These are phyloP conservation scores for Scleromitrula shiraiana DNA, from an alignment of 2,329 filamentous ascomycete genomes.

Conservation along the genomic window DNA sequence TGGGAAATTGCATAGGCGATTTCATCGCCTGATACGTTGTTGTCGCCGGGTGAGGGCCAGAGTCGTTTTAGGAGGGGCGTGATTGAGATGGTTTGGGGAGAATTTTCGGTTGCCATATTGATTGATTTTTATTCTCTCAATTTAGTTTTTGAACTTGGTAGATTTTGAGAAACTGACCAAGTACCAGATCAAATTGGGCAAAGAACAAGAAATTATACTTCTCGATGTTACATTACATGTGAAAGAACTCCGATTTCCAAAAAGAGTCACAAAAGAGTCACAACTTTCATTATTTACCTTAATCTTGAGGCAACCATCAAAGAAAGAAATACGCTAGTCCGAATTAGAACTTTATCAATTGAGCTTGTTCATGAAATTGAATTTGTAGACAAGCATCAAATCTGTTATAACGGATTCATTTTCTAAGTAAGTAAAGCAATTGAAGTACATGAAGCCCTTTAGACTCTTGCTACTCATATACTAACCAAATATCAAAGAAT, in stretches of 20 bases:
- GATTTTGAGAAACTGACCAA: too few relatives aligned
- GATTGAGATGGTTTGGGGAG: constrained; percentile 37
- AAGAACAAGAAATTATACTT: not conserved
- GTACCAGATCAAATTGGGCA: not conserved
- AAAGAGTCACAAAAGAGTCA: constrained; percentile 8
- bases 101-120: constrained; percentile 21
- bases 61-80: constrained; percentile 66
- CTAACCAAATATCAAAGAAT: constrained; percentile 31
- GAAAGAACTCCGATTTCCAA: too few relatives aligned
- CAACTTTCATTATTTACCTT: not conserved
- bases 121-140: not conserved
- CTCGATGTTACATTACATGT: not conserved
- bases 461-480: constrained; percentile 4
- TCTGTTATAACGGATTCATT: constrained; percentile 5
- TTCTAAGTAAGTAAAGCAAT: constrained; percentile 11
- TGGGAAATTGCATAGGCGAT: constrained; percentile 85
- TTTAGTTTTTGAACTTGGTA: too few relatives aligned
- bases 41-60: constrained; percentile 46
- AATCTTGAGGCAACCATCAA: not conserved
- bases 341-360: constrained; percentile 19
- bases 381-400: not conserved
- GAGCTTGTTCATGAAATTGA: not conserved
- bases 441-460: not conserved
- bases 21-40: constrained; percentile 61
- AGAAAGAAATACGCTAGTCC: constrained; percentile 14